Evolutionary conservation across 2,329 filamentous ascomycete species (phyloP).

Genomic region (Scytalidium sp.): DNA sequence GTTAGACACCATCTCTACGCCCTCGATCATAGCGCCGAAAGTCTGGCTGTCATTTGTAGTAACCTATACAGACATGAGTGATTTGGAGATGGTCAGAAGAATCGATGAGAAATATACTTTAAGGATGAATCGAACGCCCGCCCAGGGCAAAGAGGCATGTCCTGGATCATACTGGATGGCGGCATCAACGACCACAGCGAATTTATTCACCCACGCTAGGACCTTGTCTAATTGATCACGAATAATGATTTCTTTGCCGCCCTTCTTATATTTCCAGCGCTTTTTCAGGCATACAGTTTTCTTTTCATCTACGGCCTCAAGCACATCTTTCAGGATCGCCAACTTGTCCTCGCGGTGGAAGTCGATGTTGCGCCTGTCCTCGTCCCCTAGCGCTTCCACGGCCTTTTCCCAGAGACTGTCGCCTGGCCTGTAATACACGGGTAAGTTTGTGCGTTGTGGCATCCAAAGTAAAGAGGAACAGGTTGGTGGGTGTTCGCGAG

Average conservation of each 20-base stretch:
- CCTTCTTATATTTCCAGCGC: conserved; percentile 9
- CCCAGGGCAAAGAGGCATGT: conserved; percentile 26
- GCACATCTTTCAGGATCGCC: conserved; percentile 1
- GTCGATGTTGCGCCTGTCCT: background rate
- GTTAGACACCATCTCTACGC: conserved; percentile 14
- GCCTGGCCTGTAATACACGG: too few relatives aligned
- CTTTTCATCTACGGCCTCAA: conserved; percentile 5
- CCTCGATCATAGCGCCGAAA: conserved; percentile 13
- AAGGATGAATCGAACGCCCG: conserved; percentile 19
- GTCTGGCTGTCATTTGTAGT: conserved; percentile 10
- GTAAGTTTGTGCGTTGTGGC: too few relatives aligned
- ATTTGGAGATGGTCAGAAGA: background rate
- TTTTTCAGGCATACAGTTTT: conserved; percentile 4
- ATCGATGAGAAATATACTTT: conserved; percentile 8
- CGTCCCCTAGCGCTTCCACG: background rate
- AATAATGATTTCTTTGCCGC: conserved; percentile 3
- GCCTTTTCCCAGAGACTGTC: conserved; percentile 3
- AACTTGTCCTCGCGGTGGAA: conserved; percentile 1
- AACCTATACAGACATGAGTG: background rate
- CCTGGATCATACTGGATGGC: conserved; percentile 19
- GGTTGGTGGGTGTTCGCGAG: too few relatives aligned
- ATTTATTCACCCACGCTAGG: conserved; percentile 21
- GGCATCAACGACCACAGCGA: conserved; percentile 23
- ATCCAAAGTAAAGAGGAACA: too few relatives aligned
- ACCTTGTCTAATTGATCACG: conserved; percentile 17